These are phyloP conservation scores for Acanthamoeba healyi DNA, from an alignment of 208 protist species.

Conservation along the genomic window DNA sequence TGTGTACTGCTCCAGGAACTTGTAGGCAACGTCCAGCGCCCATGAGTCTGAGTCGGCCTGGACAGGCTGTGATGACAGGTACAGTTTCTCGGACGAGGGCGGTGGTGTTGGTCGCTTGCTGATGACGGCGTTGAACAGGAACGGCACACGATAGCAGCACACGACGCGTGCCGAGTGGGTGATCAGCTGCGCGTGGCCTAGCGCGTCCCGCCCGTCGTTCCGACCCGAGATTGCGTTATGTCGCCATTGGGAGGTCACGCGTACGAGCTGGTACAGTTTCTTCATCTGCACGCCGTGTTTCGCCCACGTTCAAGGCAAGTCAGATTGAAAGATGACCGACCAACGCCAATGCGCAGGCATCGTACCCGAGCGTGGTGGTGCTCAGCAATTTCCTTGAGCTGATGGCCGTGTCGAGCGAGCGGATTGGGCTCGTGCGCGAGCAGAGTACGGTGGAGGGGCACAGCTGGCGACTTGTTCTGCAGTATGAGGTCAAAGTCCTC, in stretches of 20 bases:
- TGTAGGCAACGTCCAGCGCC: constrained; percentile 21
- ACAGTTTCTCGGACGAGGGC: background rate
- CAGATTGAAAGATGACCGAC: background rate
- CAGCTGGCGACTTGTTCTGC: constrained; percentile 30
- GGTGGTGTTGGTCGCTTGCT: background rate
- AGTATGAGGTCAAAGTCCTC: constrained; percentile 57
- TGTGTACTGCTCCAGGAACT: constrained; percentile 14
- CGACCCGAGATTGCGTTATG: background rate
- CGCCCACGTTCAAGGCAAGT: background rate
- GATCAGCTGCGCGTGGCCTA: constrained; percentile 12
- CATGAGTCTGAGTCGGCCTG: background rate
- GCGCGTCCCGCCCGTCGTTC: background rate
- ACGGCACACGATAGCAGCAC: constrained; percentile 73
- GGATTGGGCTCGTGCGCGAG: constrained; percentile 40
- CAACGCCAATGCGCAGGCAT: background rate
- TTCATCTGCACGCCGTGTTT: background rate
- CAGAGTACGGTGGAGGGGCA: background rate
- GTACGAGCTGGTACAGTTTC: background rate
- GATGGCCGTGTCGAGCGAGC: constrained; percentile 37
- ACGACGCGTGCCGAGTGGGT: constrained; percentile 62
- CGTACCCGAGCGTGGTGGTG: background rate
- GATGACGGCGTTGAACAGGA: constrained; percentile 43
- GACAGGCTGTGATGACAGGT: background rate
- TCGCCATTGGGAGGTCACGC: constrained; percentile 8
- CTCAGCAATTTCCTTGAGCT: constrained; percentile 10